phyloP scores from a whole-genome alignment of 768 basidiomycete genomes.

The Suillus subaureus region DNA sequence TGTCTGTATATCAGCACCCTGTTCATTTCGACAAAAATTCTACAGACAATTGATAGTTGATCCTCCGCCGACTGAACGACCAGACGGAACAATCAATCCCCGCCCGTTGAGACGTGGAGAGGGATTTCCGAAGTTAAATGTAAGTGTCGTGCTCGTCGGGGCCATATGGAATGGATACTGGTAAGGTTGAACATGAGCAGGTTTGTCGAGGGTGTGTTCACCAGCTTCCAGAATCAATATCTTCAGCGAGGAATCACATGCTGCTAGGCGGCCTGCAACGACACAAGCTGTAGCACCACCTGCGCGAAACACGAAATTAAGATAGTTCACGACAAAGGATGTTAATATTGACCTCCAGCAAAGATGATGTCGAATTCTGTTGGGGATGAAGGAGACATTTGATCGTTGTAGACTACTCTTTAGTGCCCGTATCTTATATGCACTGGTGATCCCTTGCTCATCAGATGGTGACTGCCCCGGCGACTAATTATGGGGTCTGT shows the following conservation, averaged over 20 bases:
- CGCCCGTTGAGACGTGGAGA: slow-evolving; percentile 19
- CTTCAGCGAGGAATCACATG: slow-evolving; percentile 25
- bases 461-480: neutral
- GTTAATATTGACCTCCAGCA: slow-evolving; percentile 47
- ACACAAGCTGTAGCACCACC: slow-evolving; percentile 41
- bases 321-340: neutral
- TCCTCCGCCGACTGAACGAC: slow-evolving; percentile 36
- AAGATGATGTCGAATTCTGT: slow-evolving; percentile 26
- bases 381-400: neutral
- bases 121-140: slow-evolving; percentile 20
- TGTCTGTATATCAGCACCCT: slow-evolving; percentile 12
- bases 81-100: slow-evolving; percentile 20
- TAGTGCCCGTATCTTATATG: neutral
- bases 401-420: too few species aligned
- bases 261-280: slow-evolving; percentile 31
- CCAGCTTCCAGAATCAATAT: slow-evolving; percentile 34
- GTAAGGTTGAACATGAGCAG: slow-evolving; percentile 25
- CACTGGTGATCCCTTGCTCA: neutral
- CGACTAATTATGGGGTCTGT: neutral
- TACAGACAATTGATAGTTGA: slow-evolving; percentile 51
- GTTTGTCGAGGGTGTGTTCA: slow-evolving; percentile 24
- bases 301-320: slow-evolving; percentile 7
- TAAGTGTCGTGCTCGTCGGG: slow-evolving; percentile 20
- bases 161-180: slow-evolving; percentile 23
- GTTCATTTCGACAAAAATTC: slow-evolving; percentile 8